Conservation (phyloP, 306 rosid species). For the Parietaria judaica region DNA sequence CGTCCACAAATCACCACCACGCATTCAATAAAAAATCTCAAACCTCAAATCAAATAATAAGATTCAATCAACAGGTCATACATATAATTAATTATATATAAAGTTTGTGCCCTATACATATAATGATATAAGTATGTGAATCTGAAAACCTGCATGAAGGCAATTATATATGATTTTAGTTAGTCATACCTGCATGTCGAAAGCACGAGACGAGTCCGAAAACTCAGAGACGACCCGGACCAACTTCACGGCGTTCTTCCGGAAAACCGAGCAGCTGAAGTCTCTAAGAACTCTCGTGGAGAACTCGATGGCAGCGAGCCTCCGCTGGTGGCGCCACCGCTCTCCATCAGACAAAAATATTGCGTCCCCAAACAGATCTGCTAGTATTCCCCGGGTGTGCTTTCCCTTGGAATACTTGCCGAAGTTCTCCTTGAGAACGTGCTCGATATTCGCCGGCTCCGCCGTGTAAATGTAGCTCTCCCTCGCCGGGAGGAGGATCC, state of each 20-base stretch:
- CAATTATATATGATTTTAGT: no score
- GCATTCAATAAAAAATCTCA: no score
- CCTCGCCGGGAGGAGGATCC: conserved; percentile 29
- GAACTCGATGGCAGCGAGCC: conserved; percentile 58
- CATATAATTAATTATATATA: no score
- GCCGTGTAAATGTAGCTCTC: conserved; percentile 42
- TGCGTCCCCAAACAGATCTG: conserved; percentile 34
- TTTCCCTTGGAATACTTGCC: conserved; percentile 47
- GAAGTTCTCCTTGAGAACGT: conserved; percentile 19
- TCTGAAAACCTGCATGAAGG: no score
- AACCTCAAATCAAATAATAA: no score
- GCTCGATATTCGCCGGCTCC: conserved; percentile 43
- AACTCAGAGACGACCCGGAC: conserved; percentile 26
- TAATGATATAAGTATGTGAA: no score
- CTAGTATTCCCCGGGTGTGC: conserved; percentile 12
- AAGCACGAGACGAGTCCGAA: conserved; percentile 19
- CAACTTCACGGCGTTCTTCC: conserved; percentile 46
- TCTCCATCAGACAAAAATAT: conserved; percentile 61
- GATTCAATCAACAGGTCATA: no score
- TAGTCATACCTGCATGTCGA: conserved; percentile 54
- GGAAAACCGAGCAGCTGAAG: conserved; percentile 14
- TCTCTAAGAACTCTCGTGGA: conserved; percentile 66
- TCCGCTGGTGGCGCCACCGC: conserved; percentile 68
- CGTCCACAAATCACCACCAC: no score
- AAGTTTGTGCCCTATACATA: no score